A percentile compares a stretch with the other conserved stretches of the same genome.
These are phyloP conservation scores for Neltuma alba DNA, from an alignment of 306 rosid genomes.

Conservation along the genomic window DNA sequence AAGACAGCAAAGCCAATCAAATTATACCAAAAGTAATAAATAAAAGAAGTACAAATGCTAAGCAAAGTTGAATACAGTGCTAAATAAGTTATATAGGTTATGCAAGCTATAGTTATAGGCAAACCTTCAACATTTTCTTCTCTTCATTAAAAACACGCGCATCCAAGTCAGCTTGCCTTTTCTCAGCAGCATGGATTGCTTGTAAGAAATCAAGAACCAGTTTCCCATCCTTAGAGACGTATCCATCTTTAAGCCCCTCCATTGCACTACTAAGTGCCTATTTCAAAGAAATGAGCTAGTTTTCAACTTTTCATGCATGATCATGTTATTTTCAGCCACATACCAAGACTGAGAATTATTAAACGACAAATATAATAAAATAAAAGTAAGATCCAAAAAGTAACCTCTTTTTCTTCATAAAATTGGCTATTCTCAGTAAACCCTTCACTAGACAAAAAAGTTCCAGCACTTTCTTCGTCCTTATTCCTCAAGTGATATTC, in stretches of 20 bases:
- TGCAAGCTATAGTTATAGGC: conserved; percentile 16
- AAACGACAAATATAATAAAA: conserved; percentile 3
- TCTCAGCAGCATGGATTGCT: conserved; percentile 91
- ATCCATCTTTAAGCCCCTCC: conserved; percentile 63
- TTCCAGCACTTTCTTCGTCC: conserved; percentile 41
- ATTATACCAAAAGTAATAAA: conserved; percentile 20
- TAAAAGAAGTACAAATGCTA: conserved; percentile 4
- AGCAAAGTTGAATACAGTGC: conserved; percentile 26
- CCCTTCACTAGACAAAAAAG: conserved; percentile 37
- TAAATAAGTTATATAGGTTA: conserved; percentile 28
- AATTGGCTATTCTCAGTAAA: conserved; percentile 39
- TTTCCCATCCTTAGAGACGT: conserved; percentile 80
- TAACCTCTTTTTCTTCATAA: conserved; percentile 66
- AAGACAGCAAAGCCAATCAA: conserved; percentile 34
- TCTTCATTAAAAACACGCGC: conserved; percentile 67
- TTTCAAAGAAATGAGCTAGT: conserved; percentile 34
- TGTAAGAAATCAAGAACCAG: conserved; percentile 81
- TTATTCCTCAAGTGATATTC: conserved; percentile 62
- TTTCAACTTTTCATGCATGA: conserved; percentile 29
- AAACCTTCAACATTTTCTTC: conserved; percentile 75
- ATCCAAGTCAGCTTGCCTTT: conserved; percentile 86
- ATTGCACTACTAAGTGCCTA: conserved; percentile 57
- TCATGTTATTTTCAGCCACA: conserved; percentile 1
- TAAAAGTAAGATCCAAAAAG: conserved; percentile 15
- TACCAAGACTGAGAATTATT: conserved; percentile 26